Conservation (phyloP, 2,329 filamentous ascomycete genomes). For the Fusarium irregulare region DNA sequence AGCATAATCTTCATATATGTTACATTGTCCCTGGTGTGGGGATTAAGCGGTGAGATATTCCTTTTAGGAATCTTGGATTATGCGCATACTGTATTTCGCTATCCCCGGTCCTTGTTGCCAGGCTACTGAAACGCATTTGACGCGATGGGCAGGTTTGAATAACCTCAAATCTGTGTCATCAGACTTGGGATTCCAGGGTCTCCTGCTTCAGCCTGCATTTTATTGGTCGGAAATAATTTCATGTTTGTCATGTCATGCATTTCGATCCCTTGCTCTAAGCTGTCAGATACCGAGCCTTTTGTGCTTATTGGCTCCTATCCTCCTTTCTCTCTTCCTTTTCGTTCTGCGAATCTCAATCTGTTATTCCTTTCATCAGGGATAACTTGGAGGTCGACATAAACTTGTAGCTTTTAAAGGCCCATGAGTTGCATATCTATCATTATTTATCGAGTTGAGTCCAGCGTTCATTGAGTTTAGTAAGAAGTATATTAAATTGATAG, state of each 20-base stretch:
- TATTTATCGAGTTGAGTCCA: too few relatives aligned
- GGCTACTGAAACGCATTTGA: background rate
- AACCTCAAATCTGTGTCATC: background rate
- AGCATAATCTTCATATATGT: background rate
- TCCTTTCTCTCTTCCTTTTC: background rate
- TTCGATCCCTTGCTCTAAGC: background rate
- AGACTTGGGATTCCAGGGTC: background rate
- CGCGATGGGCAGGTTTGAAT: background rate
- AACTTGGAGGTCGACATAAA: too few relatives aligned
- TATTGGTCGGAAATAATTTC: background rate
- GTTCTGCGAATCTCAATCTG: fast-evolving
- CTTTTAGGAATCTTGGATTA: background rate
- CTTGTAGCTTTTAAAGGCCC: too few relatives aligned
- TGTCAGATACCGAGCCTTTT: too few relatives aligned
- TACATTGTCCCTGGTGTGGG: background rate
- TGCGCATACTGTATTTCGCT: background rate
- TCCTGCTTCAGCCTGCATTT: background rate
- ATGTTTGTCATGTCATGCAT: background rate
- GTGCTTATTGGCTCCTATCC: background rate
- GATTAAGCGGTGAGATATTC: background rate
- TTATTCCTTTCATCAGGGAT: fast-evolving
- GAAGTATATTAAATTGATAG: too few relatives aligned
- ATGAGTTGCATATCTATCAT: too few relatives aligned
- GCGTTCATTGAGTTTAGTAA: fast-evolving
- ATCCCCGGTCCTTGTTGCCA: background rate